Conservation (phyloP, 345 rosid species). For the Dimocarpus longan region DNA sequence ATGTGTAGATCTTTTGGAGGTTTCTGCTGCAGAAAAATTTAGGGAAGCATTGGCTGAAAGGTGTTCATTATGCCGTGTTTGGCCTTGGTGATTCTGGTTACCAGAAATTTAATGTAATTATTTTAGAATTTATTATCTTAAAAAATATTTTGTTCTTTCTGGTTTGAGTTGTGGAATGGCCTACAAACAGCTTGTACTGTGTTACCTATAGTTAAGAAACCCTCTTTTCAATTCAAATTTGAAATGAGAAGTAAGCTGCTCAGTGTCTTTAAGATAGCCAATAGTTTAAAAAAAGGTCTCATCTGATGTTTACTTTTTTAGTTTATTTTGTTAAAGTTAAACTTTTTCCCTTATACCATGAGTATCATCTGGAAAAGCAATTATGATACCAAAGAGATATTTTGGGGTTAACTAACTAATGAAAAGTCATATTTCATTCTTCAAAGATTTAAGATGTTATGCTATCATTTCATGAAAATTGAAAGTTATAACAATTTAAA, state of each 20-base stretch:
- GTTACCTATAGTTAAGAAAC: not conserved
- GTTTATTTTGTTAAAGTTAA: not conserved
- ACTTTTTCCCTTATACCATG: not conserved
- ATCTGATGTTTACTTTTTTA: not conserved
- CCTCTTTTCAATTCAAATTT: not conserved
- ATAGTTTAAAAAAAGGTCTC: not conserved
- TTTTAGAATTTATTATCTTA: conserved; percentile 7
- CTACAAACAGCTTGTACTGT: not conserved
- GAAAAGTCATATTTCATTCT: not conserved
- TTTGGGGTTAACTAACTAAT: not conserved
- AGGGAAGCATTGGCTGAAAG: conserved; percentile 62
- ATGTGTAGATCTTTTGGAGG: conserved; percentile 77
- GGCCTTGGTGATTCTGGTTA: conserved; percentile 94
- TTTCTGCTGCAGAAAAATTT: conserved; percentile 75
- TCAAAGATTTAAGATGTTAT: not conserved
- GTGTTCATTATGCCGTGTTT: conserved; percentile 75
- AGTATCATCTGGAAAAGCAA: not conserved
- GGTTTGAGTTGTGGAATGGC: not conserved
- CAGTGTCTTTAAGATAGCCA: not conserved
- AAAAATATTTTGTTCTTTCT: not conserved
- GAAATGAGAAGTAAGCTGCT: not conserved
- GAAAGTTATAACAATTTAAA: not conserved
- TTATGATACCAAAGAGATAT: not conserved
- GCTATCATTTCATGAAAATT: not conserved
- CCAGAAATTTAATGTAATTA: conserved; percentile 78